Percentiles rank a stretch among this genome's conserved stretches.
Evolutionary conservation across 148 eudicot species (phyloP).

Genomic region (Rhododendron simsii): DNA sequence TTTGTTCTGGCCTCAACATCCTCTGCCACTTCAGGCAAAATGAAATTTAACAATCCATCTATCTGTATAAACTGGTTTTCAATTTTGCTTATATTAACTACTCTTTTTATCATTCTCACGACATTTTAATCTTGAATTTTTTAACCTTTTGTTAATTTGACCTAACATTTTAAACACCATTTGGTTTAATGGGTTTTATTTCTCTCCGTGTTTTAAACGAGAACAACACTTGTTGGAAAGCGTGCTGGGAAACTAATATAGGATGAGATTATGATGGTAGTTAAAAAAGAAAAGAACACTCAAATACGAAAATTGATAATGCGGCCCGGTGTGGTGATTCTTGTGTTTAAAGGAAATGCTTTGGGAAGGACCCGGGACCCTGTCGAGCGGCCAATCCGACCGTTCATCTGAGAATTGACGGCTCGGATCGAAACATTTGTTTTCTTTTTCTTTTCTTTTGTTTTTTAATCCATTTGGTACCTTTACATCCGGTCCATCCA

Average conservation of each 20-base stretch:
- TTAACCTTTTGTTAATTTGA: background rate
- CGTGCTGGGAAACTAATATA: background rate
- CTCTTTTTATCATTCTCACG: too few species aligned
- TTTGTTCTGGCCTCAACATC: too few species aligned
- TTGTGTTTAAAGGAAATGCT: background rate
- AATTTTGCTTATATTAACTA: too few species aligned
- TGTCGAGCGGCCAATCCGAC: too few species aligned
- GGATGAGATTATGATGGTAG: background rate
- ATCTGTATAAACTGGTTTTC: background rate
- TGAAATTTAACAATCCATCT: too few species aligned
- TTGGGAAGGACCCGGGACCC: background rate
- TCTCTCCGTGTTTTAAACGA: background rate
- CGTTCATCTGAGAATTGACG: too few species aligned
- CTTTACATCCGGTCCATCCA: too few species aligned
- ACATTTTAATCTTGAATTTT: background rate
- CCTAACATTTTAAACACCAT: background rate
- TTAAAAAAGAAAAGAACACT: background rate
- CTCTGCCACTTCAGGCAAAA: too few species aligned
- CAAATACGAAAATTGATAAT: background rate
- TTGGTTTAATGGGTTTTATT: background rate
- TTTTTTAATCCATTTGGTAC: too few species aligned
- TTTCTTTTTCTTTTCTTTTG: too few species aligned
- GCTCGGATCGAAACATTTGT: too few species aligned
- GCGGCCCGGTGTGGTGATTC: background rate
- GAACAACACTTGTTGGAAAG: background rate